Conservation (phyloP, 768 basidiomycete species). For the Hemileccinum rubropunctum region DNA sequence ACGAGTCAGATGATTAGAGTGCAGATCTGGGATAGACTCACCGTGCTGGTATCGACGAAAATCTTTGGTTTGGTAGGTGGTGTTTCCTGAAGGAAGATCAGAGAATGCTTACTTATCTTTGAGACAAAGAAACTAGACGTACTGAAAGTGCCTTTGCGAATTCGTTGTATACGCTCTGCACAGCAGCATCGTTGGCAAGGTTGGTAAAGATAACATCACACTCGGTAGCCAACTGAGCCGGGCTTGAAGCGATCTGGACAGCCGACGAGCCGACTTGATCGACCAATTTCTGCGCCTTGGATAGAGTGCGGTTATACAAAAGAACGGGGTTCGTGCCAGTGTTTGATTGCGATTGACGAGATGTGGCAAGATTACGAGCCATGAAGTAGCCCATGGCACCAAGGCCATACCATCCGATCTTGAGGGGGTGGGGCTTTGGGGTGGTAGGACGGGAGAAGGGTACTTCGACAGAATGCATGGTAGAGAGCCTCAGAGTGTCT, state of each 20-base stretch:
- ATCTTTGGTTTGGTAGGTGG: conserved; percentile 58
- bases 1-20: conserved; percentile 7
- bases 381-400: conserved; percentile 75
- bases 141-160: conserved; percentile 62
- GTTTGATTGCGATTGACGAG: conserved; percentile 36
- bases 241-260: conserved; percentile 53
- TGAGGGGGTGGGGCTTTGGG: conserved; percentile 38
- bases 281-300: conserved; percentile 57
- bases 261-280: conserved; percentile 53
- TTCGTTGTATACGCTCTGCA: conserved; percentile 58
- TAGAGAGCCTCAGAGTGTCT: conserved; percentile 2
- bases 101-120: background rate
- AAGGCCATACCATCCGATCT: conserved; percentile 47
- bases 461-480: conserved; percentile 18
- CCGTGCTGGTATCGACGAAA: conserved; percentile 85
- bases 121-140: conserved; percentile 8
- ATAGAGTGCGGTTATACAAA: conserved; percentile 72
- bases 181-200: conserved; percentile 69
- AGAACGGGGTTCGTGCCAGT: conserved; percentile 57
- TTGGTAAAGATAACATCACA: conserved; percentile 79
- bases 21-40: conserved; percentile 33
- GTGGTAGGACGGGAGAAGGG: conserved; percentile 63
- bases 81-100: conserved; percentile 29
- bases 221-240: conserved; percentile 56
- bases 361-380: conserved; percentile 74